Evolutionary conservation across 345 rosid species (phyloP), one percentile per base, ranked within the genome.

Genomic region (Abelmoschus esculentus): DNA sequence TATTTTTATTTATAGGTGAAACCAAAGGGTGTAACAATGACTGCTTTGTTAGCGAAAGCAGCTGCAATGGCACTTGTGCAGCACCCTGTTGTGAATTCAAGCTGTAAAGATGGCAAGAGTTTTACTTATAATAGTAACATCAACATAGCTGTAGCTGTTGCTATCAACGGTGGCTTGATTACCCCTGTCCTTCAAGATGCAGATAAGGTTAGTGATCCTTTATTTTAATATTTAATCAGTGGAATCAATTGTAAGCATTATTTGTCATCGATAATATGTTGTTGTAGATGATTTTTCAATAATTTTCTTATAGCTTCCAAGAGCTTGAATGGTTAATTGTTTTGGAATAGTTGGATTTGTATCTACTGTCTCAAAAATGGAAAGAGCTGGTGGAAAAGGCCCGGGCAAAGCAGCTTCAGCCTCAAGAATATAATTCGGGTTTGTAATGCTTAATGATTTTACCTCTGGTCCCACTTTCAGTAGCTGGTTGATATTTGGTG

Each of bases 121-220:
- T 89, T 88, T 76, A 82, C 82, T 46, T 86, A 91, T 74, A 89
- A 91, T 62, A 76, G 77, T 71, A 89, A 65, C 73, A 81, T 91
- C 65, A 91, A 95, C 87, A 82, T 95, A 38, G 97, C 97, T 0
- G 96, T 93, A 29, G 99, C 99, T 1, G 99, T 95, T 74, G 97
- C 99, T 28, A 84, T 91, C 71, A 85, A 87, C 66, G 99, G 97
- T 4, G 97, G 99, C 19, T 70, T 95, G 86, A 95, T 95, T 53
- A 95, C 99, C 12, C 99, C 97, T 72, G 96, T 95, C 75, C 93
- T 95, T 66, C 96, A 87, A 78, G 96, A 91, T 73, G 97, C 96
- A 0, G 97, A 91, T 75, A 95, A 95, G 97, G 97, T 95, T 68
- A 71, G 44, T 28, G 31, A 56, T 67, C 44, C 61, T 7, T 9